Evolutionary conservation across 768 basidiomycete species (phyloP).

Genomic region (Termitomyces sp.): DNA sequence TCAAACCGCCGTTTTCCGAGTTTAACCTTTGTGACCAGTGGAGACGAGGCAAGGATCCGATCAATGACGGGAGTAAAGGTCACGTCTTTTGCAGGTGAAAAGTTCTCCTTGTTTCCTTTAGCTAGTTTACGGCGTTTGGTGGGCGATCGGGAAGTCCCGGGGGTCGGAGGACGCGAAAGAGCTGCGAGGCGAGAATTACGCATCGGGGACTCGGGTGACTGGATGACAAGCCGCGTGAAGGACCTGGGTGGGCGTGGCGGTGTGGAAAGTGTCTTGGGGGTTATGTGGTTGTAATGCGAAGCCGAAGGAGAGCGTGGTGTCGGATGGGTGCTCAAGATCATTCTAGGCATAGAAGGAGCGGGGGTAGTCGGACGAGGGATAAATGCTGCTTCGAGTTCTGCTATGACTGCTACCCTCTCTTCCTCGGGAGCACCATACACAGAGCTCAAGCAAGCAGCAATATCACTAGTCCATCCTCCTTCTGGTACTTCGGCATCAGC

Average conservation of each 20-base stretch:
- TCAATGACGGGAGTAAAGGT: conserved; percentile 35
- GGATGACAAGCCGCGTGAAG: conserved; percentile 3
- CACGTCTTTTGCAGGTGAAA: conserved; percentile 27
- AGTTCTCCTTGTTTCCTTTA: conserved; percentile 56
- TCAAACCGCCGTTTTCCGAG: conserved; percentile 42
- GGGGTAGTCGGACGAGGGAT: conserved; percentile 5
- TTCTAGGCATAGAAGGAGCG: background rate
- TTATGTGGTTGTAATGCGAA: background rate
- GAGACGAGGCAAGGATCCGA: conserved; percentile 32
- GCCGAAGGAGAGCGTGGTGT: conserved; percentile 5
- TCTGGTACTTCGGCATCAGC: conserved; percentile 32
- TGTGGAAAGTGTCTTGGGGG: background rate
- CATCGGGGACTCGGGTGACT: conserved; percentile 16
- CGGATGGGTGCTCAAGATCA: background rate
- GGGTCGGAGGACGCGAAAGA: conserved; percentile 22
- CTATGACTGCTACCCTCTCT: background rate
- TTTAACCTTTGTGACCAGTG: conserved; percentile 13
- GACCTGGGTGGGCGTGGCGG: conserved; percentile 10
- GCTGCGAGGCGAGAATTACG: conserved; percentile 9
- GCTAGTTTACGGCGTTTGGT: conserved; percentile 32
- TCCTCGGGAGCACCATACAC: conserved; percentile 6
- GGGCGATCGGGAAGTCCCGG: conserved; percentile 23
- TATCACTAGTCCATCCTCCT: conserved; percentile 49
- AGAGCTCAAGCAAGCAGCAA: conserved; percentile 25
- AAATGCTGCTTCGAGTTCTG: conserved; percentile 2